Conservation (phyloP, 371 early-diverging fungal species). For the Nosema muscidifuracis region DNA sequence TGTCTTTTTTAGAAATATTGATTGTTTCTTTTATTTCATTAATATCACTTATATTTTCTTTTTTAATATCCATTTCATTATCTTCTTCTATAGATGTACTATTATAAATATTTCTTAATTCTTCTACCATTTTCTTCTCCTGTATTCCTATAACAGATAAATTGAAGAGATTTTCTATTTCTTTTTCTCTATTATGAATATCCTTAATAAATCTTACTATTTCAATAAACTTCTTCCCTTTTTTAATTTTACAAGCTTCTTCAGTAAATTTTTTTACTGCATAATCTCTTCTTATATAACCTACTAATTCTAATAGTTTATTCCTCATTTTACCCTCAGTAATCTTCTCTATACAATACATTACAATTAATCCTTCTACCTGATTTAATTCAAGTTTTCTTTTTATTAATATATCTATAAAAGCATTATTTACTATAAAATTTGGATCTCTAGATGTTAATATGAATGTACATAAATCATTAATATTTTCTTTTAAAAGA, state of each 20-base stretch:
- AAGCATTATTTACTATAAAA: not conserved
- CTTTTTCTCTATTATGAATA: not conserved
- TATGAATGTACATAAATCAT: not conserved
- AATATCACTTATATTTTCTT: not conserved
- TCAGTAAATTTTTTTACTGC: not conserved
- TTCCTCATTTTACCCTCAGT: constrained; percentile 23
- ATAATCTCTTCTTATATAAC: not conserved
- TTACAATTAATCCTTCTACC: not conserved
- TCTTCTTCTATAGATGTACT: not conserved
- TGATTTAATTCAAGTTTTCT: not conserved
- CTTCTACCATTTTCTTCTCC: not conserved
- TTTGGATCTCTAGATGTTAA: constrained; percentile 2
- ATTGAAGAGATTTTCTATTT: not conserved
- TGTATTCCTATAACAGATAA: not conserved
- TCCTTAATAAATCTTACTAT: not conserved
- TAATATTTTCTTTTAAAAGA: not conserved
- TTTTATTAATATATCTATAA: not conserved
- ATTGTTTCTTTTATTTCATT: not conserved
- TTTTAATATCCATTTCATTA: not conserved
- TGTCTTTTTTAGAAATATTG: not conserved
- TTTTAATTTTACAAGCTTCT: not conserved
- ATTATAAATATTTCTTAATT: not conserved
- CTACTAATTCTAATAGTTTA: constrained; percentile 15
- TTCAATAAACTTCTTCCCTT: not conserved
- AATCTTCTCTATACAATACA: constrained; percentile 18